These are phyloP conservation scores for Metschnikowia anglica DNA, from an alignment of 805 yeast genomes.

Conservation along the genomic window DNA sequence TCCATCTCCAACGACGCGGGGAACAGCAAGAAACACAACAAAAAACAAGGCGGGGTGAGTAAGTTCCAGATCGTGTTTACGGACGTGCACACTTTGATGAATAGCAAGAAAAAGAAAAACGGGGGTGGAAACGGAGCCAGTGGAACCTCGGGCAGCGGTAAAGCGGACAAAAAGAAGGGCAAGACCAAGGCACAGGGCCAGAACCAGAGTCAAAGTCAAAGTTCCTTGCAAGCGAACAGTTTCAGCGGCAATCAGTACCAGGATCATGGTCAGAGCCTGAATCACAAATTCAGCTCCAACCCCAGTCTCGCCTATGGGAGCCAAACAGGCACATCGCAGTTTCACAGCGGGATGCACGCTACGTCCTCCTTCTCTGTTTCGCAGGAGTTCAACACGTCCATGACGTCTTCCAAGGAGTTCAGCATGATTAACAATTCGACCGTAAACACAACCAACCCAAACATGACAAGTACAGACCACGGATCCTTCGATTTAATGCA, in stretches of 20 bases:
- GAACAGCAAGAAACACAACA: conserved; percentile 21
- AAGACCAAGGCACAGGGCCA: conserved; percentile 1
- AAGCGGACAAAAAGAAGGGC: conserved; percentile 5
- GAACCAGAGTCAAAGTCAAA: not conserved
- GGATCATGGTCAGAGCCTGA: not conserved
- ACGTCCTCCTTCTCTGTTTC: conserved; percentile 10
- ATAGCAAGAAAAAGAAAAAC: conserved; percentile 19
- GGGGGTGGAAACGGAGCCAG: not conserved
- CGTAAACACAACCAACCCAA: conserved; percentile 30
- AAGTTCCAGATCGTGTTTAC: conserved; percentile 23
- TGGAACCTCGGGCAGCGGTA: not conserved
- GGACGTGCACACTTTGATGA: conserved; percentile 24
- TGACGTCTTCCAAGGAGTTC: conserved; percentile 29
- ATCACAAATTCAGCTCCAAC: not conserved
- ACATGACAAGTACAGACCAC: conserved; percentile 40
- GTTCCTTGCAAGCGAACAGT: not conserved
- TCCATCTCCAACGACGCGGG: conserved; percentile 4
- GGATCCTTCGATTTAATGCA: conserved; percentile 38
- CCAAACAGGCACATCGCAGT: not conserved
- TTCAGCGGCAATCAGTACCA: not conserved
- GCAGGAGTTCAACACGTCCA: conserved; percentile 22
- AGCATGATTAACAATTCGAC: conserved; percentile 29
- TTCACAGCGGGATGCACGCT: conserved; percentile 4
- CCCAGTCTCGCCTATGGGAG: not conserved
- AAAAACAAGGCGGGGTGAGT: conserved; percentile 15